These are phyloP conservation scores for Nitzschia palea DNA, from an alignment of 108 stramenopile species.

Conservation along the genomic window DNA sequence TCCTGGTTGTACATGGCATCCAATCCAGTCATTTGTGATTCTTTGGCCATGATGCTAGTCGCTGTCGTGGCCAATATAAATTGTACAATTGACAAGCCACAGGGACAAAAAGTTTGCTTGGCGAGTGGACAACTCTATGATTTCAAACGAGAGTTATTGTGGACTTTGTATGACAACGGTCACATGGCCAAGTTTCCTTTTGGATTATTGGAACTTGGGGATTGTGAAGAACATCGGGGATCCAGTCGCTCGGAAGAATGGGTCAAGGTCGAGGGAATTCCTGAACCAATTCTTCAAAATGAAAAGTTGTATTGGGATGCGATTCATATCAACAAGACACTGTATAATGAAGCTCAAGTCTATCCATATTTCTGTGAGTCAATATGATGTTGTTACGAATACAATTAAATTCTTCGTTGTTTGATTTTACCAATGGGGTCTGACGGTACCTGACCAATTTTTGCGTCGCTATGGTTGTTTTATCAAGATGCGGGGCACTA, in stretches of 20 bases:
- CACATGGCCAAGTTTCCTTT: conserved; percentile 51
- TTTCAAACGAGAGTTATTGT: conserved; percentile 61
- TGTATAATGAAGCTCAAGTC: conserved; percentile 43
- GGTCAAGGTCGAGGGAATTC: conserved; percentile 34
- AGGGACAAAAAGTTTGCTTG: conserved; percentile 16
- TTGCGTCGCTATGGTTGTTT: not conserved
- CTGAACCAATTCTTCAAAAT: conserved; percentile 19
- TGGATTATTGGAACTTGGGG: conserved; percentile 56
- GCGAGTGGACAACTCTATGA: conserved; percentile 45
- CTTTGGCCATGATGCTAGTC: conserved; percentile 44
- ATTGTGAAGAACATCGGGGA: conserved; percentile 60
- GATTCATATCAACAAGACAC: conserved; percentile 28
- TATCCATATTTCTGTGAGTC: conserved; percentile 47
- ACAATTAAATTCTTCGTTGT: too few species aligned
- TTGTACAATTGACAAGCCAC: conserved; percentile 47
- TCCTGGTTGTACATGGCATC: conserved; percentile 67
- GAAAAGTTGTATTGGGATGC: conserved; percentile 55
- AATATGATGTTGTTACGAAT: too few species aligned
- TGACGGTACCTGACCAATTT: not conserved
- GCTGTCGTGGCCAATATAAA: conserved; percentile 59
- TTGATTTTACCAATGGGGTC: too few species aligned
- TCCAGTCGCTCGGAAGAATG: conserved; percentile 42
- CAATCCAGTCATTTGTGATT: conserved; percentile 53
- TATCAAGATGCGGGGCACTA: conserved; percentile 51
- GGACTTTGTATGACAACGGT: conserved; percentile 50